These are phyloP conservation scores for Nitzschia sp. DNA, from an alignment of 108 stramenopile species.

Conservation along the genomic window DNA sequence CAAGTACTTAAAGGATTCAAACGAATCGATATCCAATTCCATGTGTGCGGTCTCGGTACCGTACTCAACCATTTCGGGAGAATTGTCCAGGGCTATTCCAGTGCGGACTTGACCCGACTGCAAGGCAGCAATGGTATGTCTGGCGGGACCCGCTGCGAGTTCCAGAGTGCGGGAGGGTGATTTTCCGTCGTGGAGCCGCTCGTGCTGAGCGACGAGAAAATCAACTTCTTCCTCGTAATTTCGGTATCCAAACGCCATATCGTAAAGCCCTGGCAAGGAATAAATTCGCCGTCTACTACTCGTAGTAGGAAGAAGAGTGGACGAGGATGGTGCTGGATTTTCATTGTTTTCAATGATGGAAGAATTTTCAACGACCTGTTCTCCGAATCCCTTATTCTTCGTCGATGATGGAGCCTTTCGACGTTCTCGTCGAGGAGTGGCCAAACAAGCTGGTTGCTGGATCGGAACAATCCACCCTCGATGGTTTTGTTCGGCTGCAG, in stretches of 20 bases:
- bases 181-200: constrained; percentile 18
- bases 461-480: background rate
- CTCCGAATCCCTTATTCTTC: constrained; percentile 1
- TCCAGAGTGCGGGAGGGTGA: constrained; percentile 53
- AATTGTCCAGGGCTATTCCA: constrained; percentile 65
- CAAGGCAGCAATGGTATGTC: constrained; percentile 73
- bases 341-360: background rate
- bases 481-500: too few relatives aligned
- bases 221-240: constrained; percentile 78
- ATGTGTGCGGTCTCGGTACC: constrained; percentile 50
- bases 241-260: constrained; percentile 84
- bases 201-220: constrained; percentile 65
- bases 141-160: constrained; percentile 80
- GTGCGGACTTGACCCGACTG: constrained; percentile 26
- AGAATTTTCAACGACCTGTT: background rate
- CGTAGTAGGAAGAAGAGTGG: background rate
- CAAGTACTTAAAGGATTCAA: constrained; percentile 45
- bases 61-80: constrained; percentile 71
- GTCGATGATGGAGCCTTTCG: background rate
- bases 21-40: constrained; percentile 35
- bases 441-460: constrained; percentile 11
- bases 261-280: constrained; percentile 76
- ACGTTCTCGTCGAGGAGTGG: constrained; percentile 6
- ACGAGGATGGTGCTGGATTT: too few relatives aligned
- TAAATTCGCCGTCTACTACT: constrained; percentile 43